Evolutionary conservation across 2,329 filamentous ascomycete species (phyloP).

Genomic region (Pyricularia sp.): DNA sequence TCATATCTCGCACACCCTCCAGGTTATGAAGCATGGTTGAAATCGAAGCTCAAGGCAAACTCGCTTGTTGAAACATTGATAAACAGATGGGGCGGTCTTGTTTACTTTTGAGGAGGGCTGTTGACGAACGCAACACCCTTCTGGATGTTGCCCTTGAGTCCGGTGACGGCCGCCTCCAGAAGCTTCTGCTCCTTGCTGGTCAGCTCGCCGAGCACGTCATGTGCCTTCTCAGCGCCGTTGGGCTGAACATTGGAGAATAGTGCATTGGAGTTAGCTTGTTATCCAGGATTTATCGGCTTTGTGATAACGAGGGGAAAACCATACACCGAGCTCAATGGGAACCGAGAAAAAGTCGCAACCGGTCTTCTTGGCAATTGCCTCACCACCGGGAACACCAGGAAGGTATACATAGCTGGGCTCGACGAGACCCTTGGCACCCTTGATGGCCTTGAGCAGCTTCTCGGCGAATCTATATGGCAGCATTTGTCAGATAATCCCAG

Average conservation of each 20-base stretch:
- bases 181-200: slow-evolving; percentile 84
- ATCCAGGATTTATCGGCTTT: not conserved
- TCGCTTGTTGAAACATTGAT: not conserved
- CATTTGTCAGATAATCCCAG: not conserved
- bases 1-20: not conserved
- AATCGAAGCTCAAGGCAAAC: not conserved
- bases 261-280: not conserved
- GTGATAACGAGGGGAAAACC: slow-evolving; percentile 26
- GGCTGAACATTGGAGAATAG: slow-evolving; percentile 33
- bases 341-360: slow-evolving; percentile 93
- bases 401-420: slow-evolving; percentile 97
- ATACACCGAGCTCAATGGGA: slow-evolving; percentile 87
- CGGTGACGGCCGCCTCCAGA: slow-evolving; percentile 60
- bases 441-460: slow-evolving; percentile 76
- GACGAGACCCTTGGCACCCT: slow-evolving; percentile 83
- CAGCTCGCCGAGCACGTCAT: slow-evolving; percentile 63
- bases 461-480: slow-evolving; percentile 66
- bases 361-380: slow-evolving; percentile 70
- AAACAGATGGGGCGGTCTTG: slow-evolving; percentile 8
- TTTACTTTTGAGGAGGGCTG: slow-evolving; percentile 80
- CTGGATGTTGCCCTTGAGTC: slow-evolving; percentile 81
- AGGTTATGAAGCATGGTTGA: not conserved
- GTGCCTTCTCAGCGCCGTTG: slow-evolving; percentile 73
- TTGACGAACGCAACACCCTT: slow-evolving; percentile 87
- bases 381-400: slow-evolving; percentile 74